phyloP scores from a whole-genome alignment of 2,329 filamentous ascomycete genomes.

The Calonectria montana region DNA sequence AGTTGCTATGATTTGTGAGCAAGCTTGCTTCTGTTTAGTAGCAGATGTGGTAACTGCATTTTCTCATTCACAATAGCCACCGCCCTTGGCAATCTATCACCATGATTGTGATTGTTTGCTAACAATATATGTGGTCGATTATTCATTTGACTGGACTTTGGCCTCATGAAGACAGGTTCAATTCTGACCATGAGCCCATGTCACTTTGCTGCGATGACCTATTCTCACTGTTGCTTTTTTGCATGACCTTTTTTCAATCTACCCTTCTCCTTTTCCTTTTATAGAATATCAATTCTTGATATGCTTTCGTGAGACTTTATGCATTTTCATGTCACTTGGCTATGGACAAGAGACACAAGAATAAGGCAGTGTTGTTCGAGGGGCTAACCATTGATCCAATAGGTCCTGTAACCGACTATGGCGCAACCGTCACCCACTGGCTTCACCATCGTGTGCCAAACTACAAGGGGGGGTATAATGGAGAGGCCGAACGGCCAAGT shows the following conservation, averaged over 20 bases:
- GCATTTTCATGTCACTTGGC: neutral
- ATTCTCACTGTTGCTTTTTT: neutral
- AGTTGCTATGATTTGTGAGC: neutral
- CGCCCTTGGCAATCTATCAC: neutral
- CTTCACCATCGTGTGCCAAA: conserved; percentile 79
- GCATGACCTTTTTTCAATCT: neutral
- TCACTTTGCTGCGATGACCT: neutral
- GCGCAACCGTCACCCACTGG: conserved; percentile 90
- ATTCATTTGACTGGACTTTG: neutral
- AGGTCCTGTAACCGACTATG: conserved; percentile 95
- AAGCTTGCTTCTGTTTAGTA: conserved; percentile 24
- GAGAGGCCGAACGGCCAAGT: conserved; percentile 87
- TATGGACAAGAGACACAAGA: conserved; percentile 19
- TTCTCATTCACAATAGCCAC: neutral
- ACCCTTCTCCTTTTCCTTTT: neutral
- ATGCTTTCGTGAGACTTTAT: neutral
- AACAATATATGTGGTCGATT: neutral
- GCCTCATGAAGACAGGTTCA: neutral
- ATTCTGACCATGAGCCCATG: neutral
- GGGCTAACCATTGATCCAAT: conserved; percentile 32
- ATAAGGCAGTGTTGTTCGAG: conserved; percentile 20
- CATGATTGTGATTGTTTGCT: neutral
- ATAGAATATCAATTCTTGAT: neutral
- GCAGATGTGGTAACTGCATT: conserved; percentile 19
- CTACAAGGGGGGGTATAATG: conserved; percentile 76